Evolutionary conservation across 371 early-diverging fungal genomes (phyloP).

Genomic region (Apophysomyces elegans): DNA sequence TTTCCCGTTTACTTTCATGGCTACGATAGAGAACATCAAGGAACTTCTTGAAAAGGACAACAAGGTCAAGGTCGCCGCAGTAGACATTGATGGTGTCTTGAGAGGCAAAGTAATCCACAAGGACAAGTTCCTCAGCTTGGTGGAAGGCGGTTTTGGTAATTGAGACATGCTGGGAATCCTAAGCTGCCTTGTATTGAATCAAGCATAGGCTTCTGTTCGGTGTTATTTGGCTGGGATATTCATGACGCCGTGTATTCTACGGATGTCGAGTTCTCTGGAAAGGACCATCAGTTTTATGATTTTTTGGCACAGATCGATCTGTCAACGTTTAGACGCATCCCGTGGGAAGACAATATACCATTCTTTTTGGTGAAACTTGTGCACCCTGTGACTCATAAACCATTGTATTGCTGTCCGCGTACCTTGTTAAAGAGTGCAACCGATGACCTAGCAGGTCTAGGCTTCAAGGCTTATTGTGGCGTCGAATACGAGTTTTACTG

Average conservation of each 20-base stretch:
- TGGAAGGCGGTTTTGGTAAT: constrained; percentile 76
- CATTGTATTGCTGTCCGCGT: constrained; percentile 73
- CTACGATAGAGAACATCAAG: constrained; percentile 36
- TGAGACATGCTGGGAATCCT: background rate
- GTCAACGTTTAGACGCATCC: constrained; percentile 68
- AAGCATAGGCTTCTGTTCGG: constrained; percentile 74
- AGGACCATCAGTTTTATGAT: constrained; percentile 62
- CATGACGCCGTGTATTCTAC: constrained; percentile 59
- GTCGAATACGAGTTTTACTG: constrained; percentile 87
- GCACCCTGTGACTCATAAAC: constrained; percentile 57
- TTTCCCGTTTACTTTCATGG: constrained; percentile 2
- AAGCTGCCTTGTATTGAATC: background rate
- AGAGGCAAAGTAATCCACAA: constrained; percentile 78
- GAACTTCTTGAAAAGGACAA: constrained; percentile 46
- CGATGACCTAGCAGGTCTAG: constrained; percentile 43
- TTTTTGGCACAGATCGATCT: constrained; percentile 74
- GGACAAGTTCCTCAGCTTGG: constrained; percentile 65
- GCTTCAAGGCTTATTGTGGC: constrained; percentile 69
- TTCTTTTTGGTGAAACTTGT: constrained; percentile 75
- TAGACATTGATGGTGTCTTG: constrained; percentile 80
- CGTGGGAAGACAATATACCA: constrained; percentile 80
- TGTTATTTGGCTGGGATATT: constrained; percentile 89
- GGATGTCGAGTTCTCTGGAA: constrained; percentile 27
- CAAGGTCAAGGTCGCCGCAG: constrained; percentile 64
- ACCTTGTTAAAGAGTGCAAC: constrained; percentile 61